Conservation (phyloP, 2,329 filamentous ascomycete genomes). For the Botryosphaeria dothidea region DNA sequence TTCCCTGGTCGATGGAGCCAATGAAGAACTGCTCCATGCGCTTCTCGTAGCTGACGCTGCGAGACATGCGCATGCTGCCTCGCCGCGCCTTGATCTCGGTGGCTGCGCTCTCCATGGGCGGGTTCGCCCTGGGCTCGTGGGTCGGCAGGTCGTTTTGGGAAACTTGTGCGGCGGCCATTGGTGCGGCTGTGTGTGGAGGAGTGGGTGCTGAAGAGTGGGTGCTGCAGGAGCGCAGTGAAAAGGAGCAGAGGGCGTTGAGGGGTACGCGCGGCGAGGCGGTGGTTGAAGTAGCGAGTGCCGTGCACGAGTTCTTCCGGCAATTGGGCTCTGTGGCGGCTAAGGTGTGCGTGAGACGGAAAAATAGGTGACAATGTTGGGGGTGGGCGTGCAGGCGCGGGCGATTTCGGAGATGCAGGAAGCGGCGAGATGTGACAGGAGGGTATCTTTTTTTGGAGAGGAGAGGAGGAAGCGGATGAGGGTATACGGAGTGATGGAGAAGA, state of each 20-base stretch:
- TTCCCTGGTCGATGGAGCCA: conserved; percentile 88
- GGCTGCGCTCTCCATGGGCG: conserved; percentile 14
- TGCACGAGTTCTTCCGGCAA: background rate
- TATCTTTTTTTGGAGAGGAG: background rate
- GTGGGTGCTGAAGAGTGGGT: background rate
- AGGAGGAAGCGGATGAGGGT: background rate
- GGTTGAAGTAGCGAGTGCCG: background rate
- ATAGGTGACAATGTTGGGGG: conserved; percentile 10
- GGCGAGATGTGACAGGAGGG: background rate
- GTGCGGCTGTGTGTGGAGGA: background rate
- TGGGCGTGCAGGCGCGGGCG: conserved; percentile 1
- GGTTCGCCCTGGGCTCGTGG: background rate
- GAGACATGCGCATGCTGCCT: conserved; percentile 16
- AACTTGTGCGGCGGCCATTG: conserved; percentile 14
- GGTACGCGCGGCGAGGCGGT: background rate
- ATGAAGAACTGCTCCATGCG: conserved; percentile 63
- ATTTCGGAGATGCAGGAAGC: background rate
- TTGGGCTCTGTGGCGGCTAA: background rate
- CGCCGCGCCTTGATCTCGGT: conserved; percentile 17
- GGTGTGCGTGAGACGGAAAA: conserved; percentile 12
- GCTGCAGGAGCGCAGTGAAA: background rate
- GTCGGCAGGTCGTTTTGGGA: conserved; percentile 7
- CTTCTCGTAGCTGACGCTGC: conserved; percentile 19
- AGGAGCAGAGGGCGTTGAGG: background rate
- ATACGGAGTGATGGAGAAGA: background rate